Evolutionary conservation across 208 protist species (phyloP).

Genomic region (Acanthamoeba healyi): DNA sequence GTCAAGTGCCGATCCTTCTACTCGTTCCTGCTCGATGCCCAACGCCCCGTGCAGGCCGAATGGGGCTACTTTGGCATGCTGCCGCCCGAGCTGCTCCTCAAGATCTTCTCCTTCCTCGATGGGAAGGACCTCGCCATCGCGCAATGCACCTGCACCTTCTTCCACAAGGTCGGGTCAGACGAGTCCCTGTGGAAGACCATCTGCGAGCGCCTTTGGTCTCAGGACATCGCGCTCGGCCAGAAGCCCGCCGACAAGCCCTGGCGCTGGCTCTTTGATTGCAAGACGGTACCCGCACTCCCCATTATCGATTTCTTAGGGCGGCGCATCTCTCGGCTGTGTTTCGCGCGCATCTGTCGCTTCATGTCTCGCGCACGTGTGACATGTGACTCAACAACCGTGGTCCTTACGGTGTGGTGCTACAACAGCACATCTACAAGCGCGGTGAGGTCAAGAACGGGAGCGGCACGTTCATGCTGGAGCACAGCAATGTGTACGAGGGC

Average conservation of each 20-base stretch:
- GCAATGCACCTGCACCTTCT: slow-evolving; percentile 7
- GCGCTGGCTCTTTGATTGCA: slow-evolving; percentile 56
- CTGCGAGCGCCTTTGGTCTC: background rate
- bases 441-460: slow-evolving; percentile 5
- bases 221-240: slow-evolving; percentile 32
- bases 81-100: slow-evolving; percentile 23
- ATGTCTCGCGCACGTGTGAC: background rate
- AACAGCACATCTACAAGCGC: background rate
- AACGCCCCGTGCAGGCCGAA: slow-evolving; percentile 29
- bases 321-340: background rate
- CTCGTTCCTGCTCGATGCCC: slow-evolving; percentile 17
- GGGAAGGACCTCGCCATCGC: slow-evolving; percentile 18
- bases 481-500: slow-evolving; percentile 48
- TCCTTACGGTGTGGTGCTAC: background rate
- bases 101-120: slow-evolving; percentile 62
- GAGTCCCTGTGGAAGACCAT: slow-evolving; percentile 54
- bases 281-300: background rate
- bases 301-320: background rate
- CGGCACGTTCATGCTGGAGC: background rate
- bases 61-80: slow-evolving; percentile 62
- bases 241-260: slow-evolving; percentile 13
- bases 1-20: slow-evolving; percentile 34
- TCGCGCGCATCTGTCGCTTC: background rate
- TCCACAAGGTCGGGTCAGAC: slow-evolving; percentile 27
- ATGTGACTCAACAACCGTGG: too few relatives aligned